Base-by-base conservation (phyloP, 2,329 filamentous ascomycete genomes). In the Fusarium humuli region DNA sequence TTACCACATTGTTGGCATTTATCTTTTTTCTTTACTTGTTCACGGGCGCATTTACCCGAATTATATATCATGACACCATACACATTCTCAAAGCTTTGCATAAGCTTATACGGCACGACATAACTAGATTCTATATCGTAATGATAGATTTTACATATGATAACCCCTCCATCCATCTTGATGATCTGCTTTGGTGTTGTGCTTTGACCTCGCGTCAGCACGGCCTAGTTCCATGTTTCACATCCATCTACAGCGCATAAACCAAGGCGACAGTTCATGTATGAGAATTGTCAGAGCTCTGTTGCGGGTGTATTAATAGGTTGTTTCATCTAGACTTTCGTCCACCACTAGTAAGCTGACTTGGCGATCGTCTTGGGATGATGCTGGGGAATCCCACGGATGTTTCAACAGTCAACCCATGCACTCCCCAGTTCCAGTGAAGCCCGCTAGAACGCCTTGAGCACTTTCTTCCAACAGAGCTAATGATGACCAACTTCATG, bases 61-160 rank as follows among this genome's bases (percentile, higher is more conserved):
- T 62, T 66, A 50, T 12, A 22, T 42, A 53, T 53, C 49, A 53
- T 37, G 62, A 66, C 47, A 67, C 42, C 62, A 52, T 61, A 62
- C n/a, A 50, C 27, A 62, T 62, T 57, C 23, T 53, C 25, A 49
- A 41, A 22, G 58, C 65, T 64, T 68, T 50, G 55, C 47, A 61
- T 23, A 29, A 41, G 61, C 66, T 67, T 40, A 18, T 34, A 70
- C 10, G 67, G 53, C 67, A 70, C 29, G 67, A 70, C 29, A 64
- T 63, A 37, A 37, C 34, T 37, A 68, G 47, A 70, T 70, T 67
- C 63, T 67, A 58, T 53, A 58, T 58, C 50, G 27, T 70, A 67
- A 70, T 67, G 67, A 70, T 49, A 45, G 27, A 67, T 40, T 37
- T 27, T 45, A 48, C 30, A 57, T 18, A 65, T 45, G 61, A 64